Evolutionary conservation across 106 monocot genomes (phyloP).

Genomic region (Allium sativum): DNA sequence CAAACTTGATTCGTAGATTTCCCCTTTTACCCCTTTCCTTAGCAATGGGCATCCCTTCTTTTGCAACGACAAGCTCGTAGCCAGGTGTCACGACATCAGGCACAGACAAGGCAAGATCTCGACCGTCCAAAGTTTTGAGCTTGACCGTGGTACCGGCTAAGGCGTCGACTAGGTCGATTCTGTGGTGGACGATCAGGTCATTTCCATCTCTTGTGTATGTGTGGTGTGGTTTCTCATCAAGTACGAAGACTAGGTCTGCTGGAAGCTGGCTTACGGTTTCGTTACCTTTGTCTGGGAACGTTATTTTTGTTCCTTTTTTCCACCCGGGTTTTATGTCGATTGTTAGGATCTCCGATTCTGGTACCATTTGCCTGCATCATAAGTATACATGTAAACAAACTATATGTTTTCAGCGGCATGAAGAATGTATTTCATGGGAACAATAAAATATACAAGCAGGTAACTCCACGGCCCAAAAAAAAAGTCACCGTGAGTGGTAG

Average conservation of each 20-base stretch:
- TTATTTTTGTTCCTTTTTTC: conserved; percentile 75
- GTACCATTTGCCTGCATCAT: conserved; percentile 18
- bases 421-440: too few relatives aligned
- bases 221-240: conserved; percentile 53
- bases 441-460: too few relatives aligned
- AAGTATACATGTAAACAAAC: background rate
- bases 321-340: conserved; percentile 60
- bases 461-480: too few relatives aligned
- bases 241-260: conserved; percentile 31
- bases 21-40: conserved; percentile 35
- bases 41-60: conserved; percentile 52
- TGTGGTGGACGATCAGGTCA: conserved; percentile 33
- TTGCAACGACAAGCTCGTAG: conserved; percentile 32
- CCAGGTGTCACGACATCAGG: conserved; percentile 38
- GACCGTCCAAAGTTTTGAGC: conserved; percentile 38
- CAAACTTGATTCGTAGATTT: conserved; percentile 39
- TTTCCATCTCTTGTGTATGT: conserved; percentile 50
- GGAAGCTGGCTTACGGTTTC: conserved; percentile 11
- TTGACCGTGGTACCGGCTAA: conserved; percentile 35
- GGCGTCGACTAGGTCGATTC: conserved; percentile 43
- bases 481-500: too few relatives aligned
- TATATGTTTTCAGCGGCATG: too few relatives aligned
- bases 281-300: conserved; percentile 53
- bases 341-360: conserved; percentile 40
- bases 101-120: conserved; percentile 31